Percentiles rank a stretch among this genome's conserved stretches.
phyloP scores from a whole-genome alignment of 169 alveolate genomes.

The Toxoplasma gondii region DNA sequence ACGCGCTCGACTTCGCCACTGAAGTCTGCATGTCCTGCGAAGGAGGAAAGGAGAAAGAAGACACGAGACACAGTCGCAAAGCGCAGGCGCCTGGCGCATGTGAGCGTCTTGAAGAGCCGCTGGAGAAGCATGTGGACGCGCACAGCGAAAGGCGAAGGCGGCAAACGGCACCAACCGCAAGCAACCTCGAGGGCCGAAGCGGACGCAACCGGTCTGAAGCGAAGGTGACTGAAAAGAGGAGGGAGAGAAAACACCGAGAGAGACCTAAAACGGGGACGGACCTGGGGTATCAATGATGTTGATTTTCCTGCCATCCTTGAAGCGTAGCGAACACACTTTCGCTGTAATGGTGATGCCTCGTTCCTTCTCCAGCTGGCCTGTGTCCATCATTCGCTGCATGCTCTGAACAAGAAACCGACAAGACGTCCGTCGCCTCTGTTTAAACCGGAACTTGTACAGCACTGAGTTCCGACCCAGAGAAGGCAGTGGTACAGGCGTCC shows the following conservation, averaged over 20 bases:
- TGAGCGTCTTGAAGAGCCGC: background rate
- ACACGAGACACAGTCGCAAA: background rate
- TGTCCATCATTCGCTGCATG: slow-evolving; percentile 84
- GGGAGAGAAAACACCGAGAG: too few relatives aligned
- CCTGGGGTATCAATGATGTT: slow-evolving; percentile 86
- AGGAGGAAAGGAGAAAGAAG: slow-evolving; percentile 74
- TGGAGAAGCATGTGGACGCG: too few relatives aligned
- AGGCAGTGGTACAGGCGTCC: too few relatives aligned
- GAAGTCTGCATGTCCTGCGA: slow-evolving; percentile 97
- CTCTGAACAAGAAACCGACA: background rate
- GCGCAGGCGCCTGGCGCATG: background rate
- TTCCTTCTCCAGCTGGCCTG: slow-evolving; percentile 93
- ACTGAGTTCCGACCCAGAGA: too few relatives aligned
- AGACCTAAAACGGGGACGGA: background rate
- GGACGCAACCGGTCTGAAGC: too few relatives aligned
- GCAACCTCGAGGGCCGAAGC: too few relatives aligned
- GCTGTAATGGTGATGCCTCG: slow-evolving; percentile 98
- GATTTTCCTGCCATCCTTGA: slow-evolving; percentile 78
- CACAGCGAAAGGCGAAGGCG: too few relatives aligned
- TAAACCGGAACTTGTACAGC: too few relatives aligned
- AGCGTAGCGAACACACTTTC: slow-evolving; percentile 90
- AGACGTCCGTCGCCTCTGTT: background rate
- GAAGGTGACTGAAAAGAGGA: too few relatives aligned
- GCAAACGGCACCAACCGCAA: too few relatives aligned
- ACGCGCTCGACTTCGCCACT: slow-evolving; percentile 98